Base-by-base conservation (phyloP, 176 grass and related monocot species). In the Oryza nivara region DNA sequence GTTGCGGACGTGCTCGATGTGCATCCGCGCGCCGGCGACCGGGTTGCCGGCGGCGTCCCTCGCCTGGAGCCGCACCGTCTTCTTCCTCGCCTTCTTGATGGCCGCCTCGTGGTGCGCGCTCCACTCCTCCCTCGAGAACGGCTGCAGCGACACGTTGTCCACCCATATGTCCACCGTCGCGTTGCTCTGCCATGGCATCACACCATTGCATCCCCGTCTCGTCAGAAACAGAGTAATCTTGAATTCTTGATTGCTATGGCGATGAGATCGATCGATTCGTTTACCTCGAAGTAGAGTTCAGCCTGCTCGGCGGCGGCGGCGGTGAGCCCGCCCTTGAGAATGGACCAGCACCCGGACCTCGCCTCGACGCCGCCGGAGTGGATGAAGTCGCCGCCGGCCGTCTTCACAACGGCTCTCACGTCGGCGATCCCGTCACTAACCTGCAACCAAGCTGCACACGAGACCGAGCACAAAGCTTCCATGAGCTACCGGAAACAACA, bases 291-390 rank as follows among this genome's bases (percentile, higher is more conserved):
- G 83, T 86, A 91, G 61, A 99, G 84, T 14, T 92, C 86, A 0
- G 91, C 89, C 22, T 82, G 61, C 4, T 89, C 96, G 44, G 93
- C 77, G 32, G 84, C 70, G 30, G 87, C 68, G 71, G 89, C 81
- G 69, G 96, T 96, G 58, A 99, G 83, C 0, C 96, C 96, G 28
- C 96, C 93, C 43, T 99, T 96, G 84, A 99, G 88, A 66, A 99
- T 94, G 43, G 93, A 88, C 96, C 93, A 99, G 74, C 96, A 99
- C 3, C 93, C 92, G 23, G 86, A 88, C 67, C 79, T 86, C 17
- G 91, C 96, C 17, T 85, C 77, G 15, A 86, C 79, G 0, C 83
- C 81, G 32, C 95, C 95, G 15, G 90, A 83, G 36, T 88, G 83
- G 86, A 92, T 41, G 85, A 92, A 92, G 11, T 41, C 35, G 26